Base-by-base conservation (phyloP, 148 eudicot genomes). In the Rheum nobile region DNA sequence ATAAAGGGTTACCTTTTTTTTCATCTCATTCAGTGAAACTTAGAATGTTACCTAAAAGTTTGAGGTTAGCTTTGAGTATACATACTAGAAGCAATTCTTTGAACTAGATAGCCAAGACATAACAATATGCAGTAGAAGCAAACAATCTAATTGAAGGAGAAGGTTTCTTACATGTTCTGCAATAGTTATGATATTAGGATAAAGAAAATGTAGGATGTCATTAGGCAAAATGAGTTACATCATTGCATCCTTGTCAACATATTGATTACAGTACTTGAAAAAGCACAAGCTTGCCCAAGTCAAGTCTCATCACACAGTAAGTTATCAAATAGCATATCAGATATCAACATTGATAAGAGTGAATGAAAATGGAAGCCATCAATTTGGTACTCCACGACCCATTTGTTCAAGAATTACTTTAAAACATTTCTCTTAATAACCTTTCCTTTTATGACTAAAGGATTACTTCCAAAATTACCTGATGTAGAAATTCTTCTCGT, bases 341-440 rank as follows among this genome's bases (percentile, higher is more conserved):
- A 31, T 2, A 17, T 65, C 76, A 95, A 79, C 98, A 95, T 95
- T 44, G 98, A 95, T 71, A 97, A 71, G 71, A 95, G 89, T 57
- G 98, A 95, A 83, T 95, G 98, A 78, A 95, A 91, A 76, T 95
- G 85, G 82, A 91, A 91, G 77, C 98, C 98, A 80, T 95, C 98
- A 78, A 95, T 80, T 55, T 87, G 92, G 80, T 95, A 95, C 85
- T 95, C 93, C 80, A 71, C 87, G 59, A 91, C 86, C 98, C 98
- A 95, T 97, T 97, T 95, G 91, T 63, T 72, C 83, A 88, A 80
- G 75, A 57, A 74, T 26, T 71, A 73, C 70, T 31, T 44, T 48
- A 76, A 67, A 71, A 59, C n/a, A n/a, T n/a, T n/a, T n/a, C n/a
- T n/a, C n/a, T n/a, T n/a, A n/a, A n/a, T n/a, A n/a, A n/a, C n/a